Base-by-base conservation (phyloP, 176 grass and related monocot genomes). In the Oryza meyeriana region DNA sequence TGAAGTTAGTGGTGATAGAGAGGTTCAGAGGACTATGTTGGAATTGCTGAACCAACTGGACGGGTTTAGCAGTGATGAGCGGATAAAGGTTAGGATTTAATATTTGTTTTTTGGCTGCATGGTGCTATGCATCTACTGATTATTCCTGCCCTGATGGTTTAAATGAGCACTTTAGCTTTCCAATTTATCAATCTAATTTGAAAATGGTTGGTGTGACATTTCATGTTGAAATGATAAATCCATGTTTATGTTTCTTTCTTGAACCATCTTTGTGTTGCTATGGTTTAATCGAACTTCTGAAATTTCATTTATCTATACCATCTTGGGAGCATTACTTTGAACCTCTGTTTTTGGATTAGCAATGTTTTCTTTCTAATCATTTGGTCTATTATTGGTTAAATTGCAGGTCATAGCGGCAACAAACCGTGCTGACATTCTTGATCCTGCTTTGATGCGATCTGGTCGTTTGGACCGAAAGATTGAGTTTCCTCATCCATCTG, bases 381-480 rank as follows among this genome's bases (percentile, higher is more conserved):
- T 11, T 57, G 28, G 20, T 87, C 8, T 32, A 52, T 57, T 76
- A 29, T 75, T 78, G 48, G 25, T 22, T 87, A 72, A 41, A 20
- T 77, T 64, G 30, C 36, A 98, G 95, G 95, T 98, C 39, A 98
- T 98, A 86, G 92, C 90, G 57, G 95, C 92, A 74, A 98, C 95
- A 45, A 98, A 98, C 29, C 82, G 88, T 40, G 95, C 95, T 44
- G 95, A 98, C 79, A 93, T 98, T 33, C 90, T 98, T 82, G 95
- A 94, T 75, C 95, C 95, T 87, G 95, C 95, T 75, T 79, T 98
- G 62, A 83, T 98, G 90, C 86, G 92, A 25, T 94, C 95, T 84
- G 95, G 95, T 33, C 95, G 95, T 72, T 84, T 98, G 80, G 95
- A 98, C 74, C 66, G 92, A 26, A 98, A 97, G 83, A 98, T 98